Conservation (phyloP, 768 basidiomycete genomes). For the Amyloporia xantha region DNA sequence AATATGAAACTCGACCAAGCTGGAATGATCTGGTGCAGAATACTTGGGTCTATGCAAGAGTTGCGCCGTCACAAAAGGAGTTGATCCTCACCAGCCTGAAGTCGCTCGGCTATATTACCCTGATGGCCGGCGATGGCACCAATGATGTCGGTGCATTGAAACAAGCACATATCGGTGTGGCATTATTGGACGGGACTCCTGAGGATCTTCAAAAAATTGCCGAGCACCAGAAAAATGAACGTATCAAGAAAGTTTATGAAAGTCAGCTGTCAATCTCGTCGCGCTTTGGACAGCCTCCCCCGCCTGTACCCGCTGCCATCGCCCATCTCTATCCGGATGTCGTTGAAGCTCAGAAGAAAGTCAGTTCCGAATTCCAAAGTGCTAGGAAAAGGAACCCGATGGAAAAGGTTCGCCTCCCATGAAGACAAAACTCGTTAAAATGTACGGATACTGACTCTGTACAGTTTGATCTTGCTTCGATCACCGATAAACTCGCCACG, state of each 20-base stretch:
- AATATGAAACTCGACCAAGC: conserved; percentile 62
- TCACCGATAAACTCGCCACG: conserved; percentile 82
- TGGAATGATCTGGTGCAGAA: conserved; percentile 86
- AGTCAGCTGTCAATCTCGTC: conserved; percentile 87
- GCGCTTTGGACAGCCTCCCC: conserved; percentile 89
- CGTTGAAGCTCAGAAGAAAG: conserved; percentile 83
- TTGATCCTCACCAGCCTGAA: conserved; percentile 89
- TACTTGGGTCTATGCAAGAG: conserved; percentile 98
- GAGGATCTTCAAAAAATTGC: conserved; percentile 93
- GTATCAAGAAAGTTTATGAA: conserved; percentile 96
- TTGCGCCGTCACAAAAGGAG: conserved; percentile 94
- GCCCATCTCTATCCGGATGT: conserved; percentile 86
- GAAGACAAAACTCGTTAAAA: background rate
- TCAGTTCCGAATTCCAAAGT: conserved; percentile 51
- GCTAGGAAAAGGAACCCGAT: conserved; percentile 81
- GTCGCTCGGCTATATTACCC: conserved; percentile 80
- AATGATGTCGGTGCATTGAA: conserved; percentile 99
- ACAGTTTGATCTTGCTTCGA: conserved; percentile 71
- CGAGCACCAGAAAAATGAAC: conserved; percentile 82
- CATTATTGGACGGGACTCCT: conserved; percentile 81
- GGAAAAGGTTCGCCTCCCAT: conserved; percentile 62
- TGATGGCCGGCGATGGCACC: conserved; percentile 99
- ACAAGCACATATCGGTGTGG: conserved; percentile 96
- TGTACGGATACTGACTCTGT: conserved; percentile 13
- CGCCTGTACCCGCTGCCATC: conserved; percentile 84